Evolutionary conservation across 305 asterid genomes (phyloP).

Genomic region (Coffea humblotiana): DNA sequence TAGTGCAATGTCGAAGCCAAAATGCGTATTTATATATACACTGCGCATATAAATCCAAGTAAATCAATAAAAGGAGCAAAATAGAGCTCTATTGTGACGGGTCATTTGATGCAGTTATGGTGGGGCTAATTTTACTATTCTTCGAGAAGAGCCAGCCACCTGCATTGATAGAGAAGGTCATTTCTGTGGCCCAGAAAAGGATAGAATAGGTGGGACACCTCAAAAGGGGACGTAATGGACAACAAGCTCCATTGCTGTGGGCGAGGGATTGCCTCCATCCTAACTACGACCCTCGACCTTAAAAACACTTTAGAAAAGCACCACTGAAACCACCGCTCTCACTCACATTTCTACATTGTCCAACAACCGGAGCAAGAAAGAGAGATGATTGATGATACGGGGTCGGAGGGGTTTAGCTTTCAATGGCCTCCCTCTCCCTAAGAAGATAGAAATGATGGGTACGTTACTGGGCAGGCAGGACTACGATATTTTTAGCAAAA

Average conservation of each 20-base stretch:
- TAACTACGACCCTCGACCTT: conserved; percentile 53
- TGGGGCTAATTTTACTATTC: conserved; percentile 14
- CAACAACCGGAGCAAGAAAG: conserved; percentile 43
- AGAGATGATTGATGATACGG: conserved; percentile 18
- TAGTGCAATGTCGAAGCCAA: neutral
- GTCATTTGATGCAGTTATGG: conserved; percentile 21
- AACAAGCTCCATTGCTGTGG: conserved; percentile 4
- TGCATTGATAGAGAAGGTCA: conserved; percentile 33
- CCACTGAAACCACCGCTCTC: conserved; percentile 25
- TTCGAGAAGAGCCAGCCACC: conserved; percentile 38
- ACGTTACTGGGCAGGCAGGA: neutral
- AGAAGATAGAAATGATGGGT: conserved; percentile 7
- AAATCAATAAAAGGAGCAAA: neutral
- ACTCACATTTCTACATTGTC: conserved; percentile 24
- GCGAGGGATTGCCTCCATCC: conserved; percentile 31
- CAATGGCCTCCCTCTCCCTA: conserved; percentile 2
- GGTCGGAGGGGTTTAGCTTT: conserved; percentile 33
- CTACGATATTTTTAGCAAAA: neutral
- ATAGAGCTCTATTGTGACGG: conserved; percentile 4
- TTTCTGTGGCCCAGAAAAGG: conserved; percentile 24
- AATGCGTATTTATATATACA: neutral
- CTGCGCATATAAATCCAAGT: neutral
- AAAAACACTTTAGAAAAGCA: conserved; percentile 36
- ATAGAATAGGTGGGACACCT: conserved; percentile 27
- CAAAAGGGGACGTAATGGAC: conserved; percentile 17